Evolutionary conservation across 345 rosid genomes (phyloP).

Genomic region (Melaleuca quinquenervia): DNA sequence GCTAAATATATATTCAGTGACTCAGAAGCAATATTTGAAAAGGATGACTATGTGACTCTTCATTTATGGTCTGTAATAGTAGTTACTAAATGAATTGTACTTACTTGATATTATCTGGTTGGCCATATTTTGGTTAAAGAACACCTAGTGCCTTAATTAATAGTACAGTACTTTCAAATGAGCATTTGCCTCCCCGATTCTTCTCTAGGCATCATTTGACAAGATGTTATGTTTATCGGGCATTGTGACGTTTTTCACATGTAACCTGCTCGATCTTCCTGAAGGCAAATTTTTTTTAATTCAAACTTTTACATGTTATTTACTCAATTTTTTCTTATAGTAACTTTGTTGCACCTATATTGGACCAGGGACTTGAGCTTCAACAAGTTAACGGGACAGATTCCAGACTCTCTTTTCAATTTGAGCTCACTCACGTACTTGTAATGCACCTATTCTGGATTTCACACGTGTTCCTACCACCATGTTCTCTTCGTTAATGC

Average conservation of each 20-base stretch:
- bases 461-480: background rate
- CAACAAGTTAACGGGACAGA: background rate
- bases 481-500: background rate
- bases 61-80: background rate
- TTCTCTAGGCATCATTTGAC: background rate
- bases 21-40: background rate
- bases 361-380: constrained; percentile 41
- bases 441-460: constrained; percentile 26
- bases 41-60: background rate
- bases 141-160: background rate
- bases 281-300: background rate
- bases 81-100: background rate
- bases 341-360: background rate
- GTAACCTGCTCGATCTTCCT: background rate
- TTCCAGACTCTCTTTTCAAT: constrained; percentile 31
- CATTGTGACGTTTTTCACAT: background rate
- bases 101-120: background rate
- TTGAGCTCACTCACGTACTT: constrained; percentile 25
- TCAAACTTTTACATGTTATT: background rate
- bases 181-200: background rate
- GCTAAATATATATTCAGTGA: background rate
- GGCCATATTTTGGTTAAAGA: background rate
- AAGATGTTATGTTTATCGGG: background rate
- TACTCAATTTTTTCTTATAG: background rate
- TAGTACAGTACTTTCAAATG: background rate